A percentile compares a stretch with the other conserved stretches of the same genome.
phyloP scores from a whole-genome alignment of 805 yeast genomes.

The Suhomyces vadensis region DNA sequence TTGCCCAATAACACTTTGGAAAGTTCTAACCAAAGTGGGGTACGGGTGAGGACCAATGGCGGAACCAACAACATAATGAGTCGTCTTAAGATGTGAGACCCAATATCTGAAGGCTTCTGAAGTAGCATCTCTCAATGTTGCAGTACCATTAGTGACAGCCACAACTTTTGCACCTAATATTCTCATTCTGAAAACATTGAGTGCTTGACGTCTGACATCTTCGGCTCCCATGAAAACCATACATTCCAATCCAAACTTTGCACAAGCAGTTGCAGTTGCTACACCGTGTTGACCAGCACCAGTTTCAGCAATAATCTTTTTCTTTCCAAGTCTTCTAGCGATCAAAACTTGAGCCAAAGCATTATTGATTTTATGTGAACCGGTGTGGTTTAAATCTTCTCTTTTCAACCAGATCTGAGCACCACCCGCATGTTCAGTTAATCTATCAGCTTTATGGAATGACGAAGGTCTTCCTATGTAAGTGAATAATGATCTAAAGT shows the following conservation, averaged over 20 bases:
- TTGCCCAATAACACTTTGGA: conserved; percentile 95
- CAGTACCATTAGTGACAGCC: conserved; percentile 91
- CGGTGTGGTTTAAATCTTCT: conserved; percentile 91
- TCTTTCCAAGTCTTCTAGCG: conserved; percentile 78
- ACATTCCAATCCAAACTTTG: conserved; percentile 89
- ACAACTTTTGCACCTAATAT: conserved; percentile 94
- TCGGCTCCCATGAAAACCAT: conserved; percentile 99
- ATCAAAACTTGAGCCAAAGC: conserved; percentile 80
- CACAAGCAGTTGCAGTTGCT: conserved; percentile 91
- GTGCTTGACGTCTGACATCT: conserved; percentile 97
- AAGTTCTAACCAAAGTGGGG: conserved; percentile 96
- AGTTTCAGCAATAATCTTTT: conserved; percentile 79
- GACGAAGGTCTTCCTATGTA: conserved; percentile 97
- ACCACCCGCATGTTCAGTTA: conserved; percentile 90
- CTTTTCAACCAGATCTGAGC: conserved; percentile 94
- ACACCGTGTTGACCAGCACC: conserved; percentile 96
- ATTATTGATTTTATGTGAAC: conserved; percentile 84
- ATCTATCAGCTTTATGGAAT: conserved; percentile 86
- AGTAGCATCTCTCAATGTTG: conserved; percentile 96
- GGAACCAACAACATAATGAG: conserved; percentile 96
- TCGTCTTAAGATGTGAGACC: conserved; percentile 83
- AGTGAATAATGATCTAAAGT: conserved; percentile 76
- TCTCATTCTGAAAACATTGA: conserved; percentile 96
- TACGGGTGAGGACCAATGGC: conserved; percentile 99
- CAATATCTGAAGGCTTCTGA: conserved; percentile 95